Conservation (phyloP, 164 flowering plant genomes). For the Stephania japonica region DNA sequence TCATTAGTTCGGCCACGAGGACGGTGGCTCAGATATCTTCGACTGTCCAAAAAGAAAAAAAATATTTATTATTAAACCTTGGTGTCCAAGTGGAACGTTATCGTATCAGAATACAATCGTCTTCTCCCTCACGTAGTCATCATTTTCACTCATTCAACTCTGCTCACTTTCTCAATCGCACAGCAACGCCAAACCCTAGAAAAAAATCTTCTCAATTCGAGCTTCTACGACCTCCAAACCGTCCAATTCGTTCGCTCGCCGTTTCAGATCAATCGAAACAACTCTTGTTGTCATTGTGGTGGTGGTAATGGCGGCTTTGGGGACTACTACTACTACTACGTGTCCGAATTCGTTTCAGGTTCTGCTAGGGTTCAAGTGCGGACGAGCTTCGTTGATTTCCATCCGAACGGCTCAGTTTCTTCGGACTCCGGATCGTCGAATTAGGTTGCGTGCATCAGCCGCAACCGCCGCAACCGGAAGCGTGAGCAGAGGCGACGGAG, state of each 20-base stretch:
- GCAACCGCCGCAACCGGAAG: slow-evolving; percentile 16
- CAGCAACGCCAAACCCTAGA: not conserved
- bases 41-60: too few species aligned
- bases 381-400: slow-evolving; percentile 16
- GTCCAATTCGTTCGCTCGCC: not conserved
- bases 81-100: too few species aligned
- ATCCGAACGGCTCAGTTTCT: slow-evolving; percentile 14
- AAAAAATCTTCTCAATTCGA: not conserved
- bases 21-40: too few species aligned
- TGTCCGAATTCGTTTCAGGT: slow-evolving; percentile 68
- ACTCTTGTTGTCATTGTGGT: not conserved
- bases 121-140: not conserved
- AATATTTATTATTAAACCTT: too few species aligned
- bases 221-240: not conserved
- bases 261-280: not conserved
- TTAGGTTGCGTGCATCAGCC: slow-evolving; percentile 12
- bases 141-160: not conserved
- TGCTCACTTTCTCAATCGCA: not conserved
- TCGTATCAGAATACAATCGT: too few species aligned
- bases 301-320: slow-evolving; percentile 36
- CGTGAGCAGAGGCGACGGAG: slow-evolving; percentile 8
- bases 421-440: slow-evolving; percentile 11
- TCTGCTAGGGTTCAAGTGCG: slow-evolving; percentile 38
- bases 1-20: too few species aligned
- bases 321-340: slow-evolving; percentile 35